phyloP scores from a whole-genome alignment of 345 rosid species.

The Acer saccharum region DNA sequence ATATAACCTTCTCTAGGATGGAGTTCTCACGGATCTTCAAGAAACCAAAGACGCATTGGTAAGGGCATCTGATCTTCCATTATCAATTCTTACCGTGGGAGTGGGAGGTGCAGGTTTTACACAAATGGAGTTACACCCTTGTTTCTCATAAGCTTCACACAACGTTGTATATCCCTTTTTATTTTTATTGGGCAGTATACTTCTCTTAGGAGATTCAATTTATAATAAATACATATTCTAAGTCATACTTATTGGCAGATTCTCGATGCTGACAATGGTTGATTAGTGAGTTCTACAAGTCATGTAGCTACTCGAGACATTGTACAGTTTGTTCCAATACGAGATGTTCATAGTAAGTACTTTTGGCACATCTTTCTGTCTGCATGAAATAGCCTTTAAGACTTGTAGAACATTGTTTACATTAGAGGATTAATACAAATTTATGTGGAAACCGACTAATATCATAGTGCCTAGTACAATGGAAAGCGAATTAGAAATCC shows the following conservation, averaged over 20 bases:
- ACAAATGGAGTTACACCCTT: slow-evolving; percentile 77
- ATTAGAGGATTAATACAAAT: too few relatives aligned
- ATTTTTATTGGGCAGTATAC: neutral
- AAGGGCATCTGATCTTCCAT: slow-evolving; percentile 89
- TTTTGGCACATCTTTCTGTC: neutral
- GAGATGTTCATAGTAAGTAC: slow-evolving; percentile 69
- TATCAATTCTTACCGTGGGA: slow-evolving; percentile 87
- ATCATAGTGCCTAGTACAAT: too few relatives aligned
- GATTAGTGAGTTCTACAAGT: slow-evolving; percentile 75
- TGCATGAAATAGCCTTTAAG: neutral
- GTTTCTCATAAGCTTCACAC: neutral
- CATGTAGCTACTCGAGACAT: slow-evolving; percentile 83
- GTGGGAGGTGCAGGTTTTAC: slow-evolving; percentile 79
- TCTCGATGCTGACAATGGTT: slow-evolving; percentile 85
- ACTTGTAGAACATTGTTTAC: too few relatives aligned
- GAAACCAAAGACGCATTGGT: slow-evolving; percentile 81
- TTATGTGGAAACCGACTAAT: too few relatives aligned
- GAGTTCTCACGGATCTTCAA: slow-evolving; percentile 76
- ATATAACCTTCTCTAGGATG: slow-evolving; percentile 54
- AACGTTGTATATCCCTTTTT: too few relatives aligned
- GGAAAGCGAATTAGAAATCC: too few relatives aligned
- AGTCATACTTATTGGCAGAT: slow-evolving; percentile 37
- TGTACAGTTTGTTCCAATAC: slow-evolving; percentile 90
- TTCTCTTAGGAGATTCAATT: neutral
- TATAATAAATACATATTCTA: neutral